Conservation (phyloP, 1,284 basidiomycete genomes). For the Phylloboletellus chloephorus region DNA sequence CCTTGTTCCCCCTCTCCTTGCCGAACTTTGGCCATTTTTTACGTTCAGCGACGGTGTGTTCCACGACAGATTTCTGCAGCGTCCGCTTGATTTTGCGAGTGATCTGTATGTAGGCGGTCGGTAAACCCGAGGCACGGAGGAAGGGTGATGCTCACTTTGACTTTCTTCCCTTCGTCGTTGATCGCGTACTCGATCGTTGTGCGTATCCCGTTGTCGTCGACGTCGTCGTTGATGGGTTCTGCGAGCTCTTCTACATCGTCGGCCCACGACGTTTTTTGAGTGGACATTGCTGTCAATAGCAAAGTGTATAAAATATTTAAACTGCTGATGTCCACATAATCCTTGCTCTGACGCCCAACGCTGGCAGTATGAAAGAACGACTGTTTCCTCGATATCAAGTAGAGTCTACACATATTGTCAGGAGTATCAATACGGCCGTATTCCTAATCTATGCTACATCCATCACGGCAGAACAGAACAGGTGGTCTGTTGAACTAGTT, state of each 20-base stretch:
- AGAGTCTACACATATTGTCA: too few relatives aligned
- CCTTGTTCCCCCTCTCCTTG: conserved; percentile 79
- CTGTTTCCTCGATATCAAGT: too few relatives aligned
- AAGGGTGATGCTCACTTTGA: conserved; percentile 60
- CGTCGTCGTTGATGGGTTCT: conserved; percentile 53
- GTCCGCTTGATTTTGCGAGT: conserved; percentile 85
- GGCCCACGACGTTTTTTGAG: conserved; percentile 71
- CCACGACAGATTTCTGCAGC: conserved; percentile 89
- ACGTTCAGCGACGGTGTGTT: conserved; percentile 89
- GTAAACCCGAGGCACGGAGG: background rate
- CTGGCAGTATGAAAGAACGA: too few relatives aligned
- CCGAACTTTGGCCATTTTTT: conserved; percentile 96
- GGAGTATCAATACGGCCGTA: too few relatives aligned
- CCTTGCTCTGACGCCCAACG: background rate
- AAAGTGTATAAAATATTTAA: conserved; percentile 14
- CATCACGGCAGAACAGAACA: too few relatives aligned
- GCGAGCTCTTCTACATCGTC: conserved; percentile 78
- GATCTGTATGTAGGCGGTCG: conserved; percentile 45
- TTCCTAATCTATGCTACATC: too few relatives aligned
- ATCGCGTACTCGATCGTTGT: conserved; percentile 80
- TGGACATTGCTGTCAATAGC: conserved; percentile 18
- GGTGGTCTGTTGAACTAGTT: too few relatives aligned
- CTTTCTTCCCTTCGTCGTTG: conserved; percentile 92
- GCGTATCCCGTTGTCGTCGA: conserved; percentile 87
- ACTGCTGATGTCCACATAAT: too few relatives aligned